Evolutionary conservation across 2,329 filamentous ascomycete genomes (phyloP).

Genomic region (Alternaria tenuissima): DNA sequence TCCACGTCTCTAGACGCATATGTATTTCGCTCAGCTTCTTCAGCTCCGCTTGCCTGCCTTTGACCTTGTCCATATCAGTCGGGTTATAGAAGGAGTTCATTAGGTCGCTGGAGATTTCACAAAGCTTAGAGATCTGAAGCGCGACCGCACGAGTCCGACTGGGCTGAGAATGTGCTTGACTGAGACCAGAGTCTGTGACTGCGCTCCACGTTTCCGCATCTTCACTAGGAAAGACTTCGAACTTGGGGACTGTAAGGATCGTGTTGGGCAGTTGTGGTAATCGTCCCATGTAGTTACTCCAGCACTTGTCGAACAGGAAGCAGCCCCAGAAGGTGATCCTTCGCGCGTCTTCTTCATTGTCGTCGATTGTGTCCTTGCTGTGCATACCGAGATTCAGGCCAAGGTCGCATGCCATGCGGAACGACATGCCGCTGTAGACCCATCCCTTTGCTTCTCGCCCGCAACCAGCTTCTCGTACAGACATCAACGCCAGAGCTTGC

Average conservation of each 20-base stretch:
- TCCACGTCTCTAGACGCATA: slow-evolving; percentile 88
- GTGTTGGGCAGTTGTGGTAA: slow-evolving; percentile 84
- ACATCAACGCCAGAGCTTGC: slow-evolving; percentile 94
- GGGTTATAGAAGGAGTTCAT: slow-evolving; percentile 93
- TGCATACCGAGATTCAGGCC: slow-evolving; percentile 83
- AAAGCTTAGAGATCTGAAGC: slow-evolving; percentile 81
- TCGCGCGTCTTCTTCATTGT: slow-evolving; percentile 87
- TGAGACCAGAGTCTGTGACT: slow-evolving; percentile 84
- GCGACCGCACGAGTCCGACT: slow-evolving; percentile 77
- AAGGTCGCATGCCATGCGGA: slow-evolving; percentile 95
- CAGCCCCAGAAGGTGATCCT: slow-evolving; percentile 97
- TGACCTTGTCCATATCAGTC: slow-evolving; percentile 64
- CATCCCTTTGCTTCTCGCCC: slow-evolving; percentile 94
- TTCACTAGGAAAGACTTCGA: slow-evolving; percentile 89
- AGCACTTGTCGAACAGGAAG: slow-evolving; percentile 98
- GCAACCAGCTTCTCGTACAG: slow-evolving; percentile 92
- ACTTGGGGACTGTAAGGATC: slow-evolving; percentile 84
- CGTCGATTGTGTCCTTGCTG: slow-evolving; percentile 66
- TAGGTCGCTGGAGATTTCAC: slow-evolving; percentile 92
- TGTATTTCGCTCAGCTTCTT: slow-evolving; percentile 94
- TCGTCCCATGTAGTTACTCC: slow-evolving; percentile 95
- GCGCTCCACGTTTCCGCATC: slow-evolving; percentile 87
- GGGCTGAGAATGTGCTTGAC: slow-evolving; percentile 76
- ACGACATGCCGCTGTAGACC: slow-evolving; percentile 98
- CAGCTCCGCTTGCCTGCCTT: slow-evolving; percentile 82